Conservation (phyloP, 2,329 filamentous ascomycete species). For the Mollisia scopiformis region DNA sequence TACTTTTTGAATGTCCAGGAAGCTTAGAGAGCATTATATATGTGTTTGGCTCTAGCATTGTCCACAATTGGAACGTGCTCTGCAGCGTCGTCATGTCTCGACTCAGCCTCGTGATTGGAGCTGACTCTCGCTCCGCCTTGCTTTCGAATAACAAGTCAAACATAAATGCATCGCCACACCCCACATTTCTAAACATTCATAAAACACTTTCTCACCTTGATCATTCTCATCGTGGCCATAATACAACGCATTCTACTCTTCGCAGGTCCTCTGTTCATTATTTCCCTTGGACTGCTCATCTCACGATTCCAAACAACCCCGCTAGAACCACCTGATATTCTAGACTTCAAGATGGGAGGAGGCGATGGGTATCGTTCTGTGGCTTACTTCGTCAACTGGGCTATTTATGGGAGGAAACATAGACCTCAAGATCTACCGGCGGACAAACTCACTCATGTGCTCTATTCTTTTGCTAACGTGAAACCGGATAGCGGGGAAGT, state of each 20-base stretch:
- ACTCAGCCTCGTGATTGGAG: conserved; percentile 16
- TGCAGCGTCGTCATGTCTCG: background rate
- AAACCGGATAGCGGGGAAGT: conserved; percentile 80
- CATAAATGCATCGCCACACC: conserved; percentile 18
- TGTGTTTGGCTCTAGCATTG: too few species aligned
- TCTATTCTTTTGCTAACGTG: conserved; percentile 92
- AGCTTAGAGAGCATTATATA: too few species aligned
- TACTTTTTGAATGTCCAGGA: too few species aligned
- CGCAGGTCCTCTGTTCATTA: background rate
- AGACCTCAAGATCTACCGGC: conserved; percentile 82
- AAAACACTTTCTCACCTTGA: conserved; percentile 5
- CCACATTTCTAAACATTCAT: background rate
- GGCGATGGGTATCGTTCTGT: conserved; percentile 62
- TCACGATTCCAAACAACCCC: background rate
- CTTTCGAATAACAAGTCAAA: background rate
- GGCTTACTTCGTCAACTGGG: conserved; percentile 47
- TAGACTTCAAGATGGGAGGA: conserved; percentile 28
- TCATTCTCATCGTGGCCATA: conserved; percentile 26
- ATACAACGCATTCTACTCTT: conserved; percentile 19
- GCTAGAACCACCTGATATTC: background rate
- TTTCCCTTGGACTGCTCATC: background rate
- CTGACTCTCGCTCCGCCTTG: conserved; percentile 8
- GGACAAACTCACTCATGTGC: conserved; percentile 82
- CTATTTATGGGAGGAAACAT: conserved; percentile 85
- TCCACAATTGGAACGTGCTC: too few species aligned